Conservation (phyloP, 129 eudicot genomes). For the Flaveria brownii region DNA sequence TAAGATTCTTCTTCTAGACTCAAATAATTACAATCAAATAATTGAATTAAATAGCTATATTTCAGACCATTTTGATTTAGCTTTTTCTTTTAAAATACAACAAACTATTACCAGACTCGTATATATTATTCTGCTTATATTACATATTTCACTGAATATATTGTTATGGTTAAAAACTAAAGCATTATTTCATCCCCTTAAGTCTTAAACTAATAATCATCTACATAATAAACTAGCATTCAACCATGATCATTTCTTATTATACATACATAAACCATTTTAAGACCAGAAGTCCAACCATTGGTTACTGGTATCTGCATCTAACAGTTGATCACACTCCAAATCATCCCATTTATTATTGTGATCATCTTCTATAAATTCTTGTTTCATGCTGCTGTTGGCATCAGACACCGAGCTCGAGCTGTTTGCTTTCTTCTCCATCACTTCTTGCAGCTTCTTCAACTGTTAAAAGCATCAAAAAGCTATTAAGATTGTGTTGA, state of each 20-base stretch:
- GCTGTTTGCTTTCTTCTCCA: slow-evolving; percentile 28
- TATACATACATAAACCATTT: slow-evolving; percentile 29
- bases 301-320: slow-evolving; percentile 35
- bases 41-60: not conserved
- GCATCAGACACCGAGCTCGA: slow-evolving; percentile 48
- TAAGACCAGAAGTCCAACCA: slow-evolving; percentile 79
- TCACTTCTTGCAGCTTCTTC: slow-evolving; percentile 43
- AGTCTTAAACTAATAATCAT: slow-evolving; percentile 19
- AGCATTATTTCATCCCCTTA: not conserved
- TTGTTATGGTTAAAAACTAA: not conserved
- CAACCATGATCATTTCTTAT: slow-evolving; percentile 12
- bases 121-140: too few relatives aligned
- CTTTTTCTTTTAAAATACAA: not conserved
- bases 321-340: slow-evolving; percentile 38
- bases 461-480: slow-evolving; percentile 34
- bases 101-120: not conserved
- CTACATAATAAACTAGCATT: not conserved
- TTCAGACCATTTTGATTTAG: not conserved
- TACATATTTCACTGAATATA: not conserved
- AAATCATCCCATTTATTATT: slow-evolving; percentile 50
- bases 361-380: slow-evolving; percentile 28
- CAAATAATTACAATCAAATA: slow-evolving; percentile 17
- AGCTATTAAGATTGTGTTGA: not conserved
- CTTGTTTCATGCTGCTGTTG: slow-evolving; percentile 42
- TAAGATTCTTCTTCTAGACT: slow-evolving; percentile 31